Percentiles rank a stretch among this genome's conserved stretches.
phyloP scores from a whole-genome alignment of 331 rosid species.

The Arachis monticola region DNA sequence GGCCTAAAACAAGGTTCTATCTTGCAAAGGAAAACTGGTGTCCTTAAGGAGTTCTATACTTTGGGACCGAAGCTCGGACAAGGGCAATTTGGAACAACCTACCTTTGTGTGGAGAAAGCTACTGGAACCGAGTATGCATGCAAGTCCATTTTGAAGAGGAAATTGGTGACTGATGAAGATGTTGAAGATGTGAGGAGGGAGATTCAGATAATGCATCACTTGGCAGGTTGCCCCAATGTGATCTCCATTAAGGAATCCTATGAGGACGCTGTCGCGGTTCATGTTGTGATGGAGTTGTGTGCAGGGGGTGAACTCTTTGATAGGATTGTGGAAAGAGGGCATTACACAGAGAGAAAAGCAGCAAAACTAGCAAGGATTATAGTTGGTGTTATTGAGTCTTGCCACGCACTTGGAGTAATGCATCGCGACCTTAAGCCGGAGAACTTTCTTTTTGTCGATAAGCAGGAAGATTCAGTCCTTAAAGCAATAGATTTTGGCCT shows the following conservation, averaged over 20 bases:
- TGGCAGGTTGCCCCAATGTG: conserved; percentile 64
- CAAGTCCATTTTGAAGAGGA: conserved; percentile 83
- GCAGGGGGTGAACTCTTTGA: conserved; percentile 91
- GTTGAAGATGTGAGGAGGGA: conserved; percentile 94
- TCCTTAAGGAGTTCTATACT: conserved; percentile 60
- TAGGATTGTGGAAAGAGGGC: conserved; percentile 76
- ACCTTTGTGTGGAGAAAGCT: conserved; percentile 69
- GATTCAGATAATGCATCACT: conserved; percentile 94
- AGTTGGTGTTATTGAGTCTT: conserved; percentile 76
- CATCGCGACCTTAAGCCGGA: conserved; percentile 98
- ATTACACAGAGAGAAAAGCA: conserved; percentile 83
- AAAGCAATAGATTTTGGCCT: conserved; percentile 95
- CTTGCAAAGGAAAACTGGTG: conserved; percentile 65
- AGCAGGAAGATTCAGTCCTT: conserved; percentile 74
- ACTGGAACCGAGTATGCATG: conserved; percentile 78
- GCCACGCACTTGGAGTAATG: conserved; percentile 95
- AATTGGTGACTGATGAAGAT: conserved; percentile 62
- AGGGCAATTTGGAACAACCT: conserved; percentile 88
- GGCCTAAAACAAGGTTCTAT: conserved; percentile 73
- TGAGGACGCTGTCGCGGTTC: conserved; percentile 87
- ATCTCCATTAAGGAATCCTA: conserved; percentile 70
- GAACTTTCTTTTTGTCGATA: conserved; percentile 81
- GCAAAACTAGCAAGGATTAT: conserved; percentile 76
- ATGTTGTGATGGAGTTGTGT: conserved; percentile 91
- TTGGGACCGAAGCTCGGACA: conserved; percentile 80